Evolutionary conservation across 2,329 filamentous ascomycete genomes (phyloP), one percentile per base, ranked within the genome.

Genomic region (Fusarium keratoplasticum): DNA sequence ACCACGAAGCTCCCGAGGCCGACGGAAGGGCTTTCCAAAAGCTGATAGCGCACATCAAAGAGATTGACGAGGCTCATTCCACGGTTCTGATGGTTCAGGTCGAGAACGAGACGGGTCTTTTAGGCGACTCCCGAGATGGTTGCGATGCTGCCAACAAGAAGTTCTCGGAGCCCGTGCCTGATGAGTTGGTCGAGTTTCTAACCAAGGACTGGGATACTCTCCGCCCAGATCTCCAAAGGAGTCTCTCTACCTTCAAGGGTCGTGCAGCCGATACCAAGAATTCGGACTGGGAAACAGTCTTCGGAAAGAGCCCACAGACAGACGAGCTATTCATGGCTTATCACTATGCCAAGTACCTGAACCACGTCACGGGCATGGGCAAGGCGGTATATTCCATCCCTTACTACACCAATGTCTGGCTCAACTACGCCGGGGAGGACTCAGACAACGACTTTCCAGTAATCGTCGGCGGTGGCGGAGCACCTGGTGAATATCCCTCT

Each of bases 1-100:
- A 59, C 10, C 22, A 44, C 0, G 62, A 73, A 2, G 38, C 31
- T 9, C 13, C 22, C 1, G 42, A 74, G 9, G 70, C 72, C 1
- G 72, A 74, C 14, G 70, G 67, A 6, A 71, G 58, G 9, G 81
- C 81, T 2, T 82, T 82, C 64, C 65, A 67, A 0, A 64, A 55
- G n/a, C 69, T 82, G 2, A 81, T 82, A 79, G 42, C n/a, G 1
- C 75, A 81, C 31, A 35, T 81, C 1, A 83, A 83, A 38, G 78
- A 84, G 9, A 64, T 87, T 6, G 86, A 88, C 55, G 78, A 79
- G 50, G 74, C 78, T 6, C 80, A 87, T 54, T 82, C 79, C 1
- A 88, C 86, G 0, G 85, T 88, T 1, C 71, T 88, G 10, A 88
- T 88, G 87, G 83, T 88, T 1, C 87, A 88, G 69, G 86, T 89